Percentiles rank a stretch among this genome's conserved stretches.
phyloP scores from a whole-genome alignment of 306 rosid genomes.

The Lagenaria siceraria region DNA sequence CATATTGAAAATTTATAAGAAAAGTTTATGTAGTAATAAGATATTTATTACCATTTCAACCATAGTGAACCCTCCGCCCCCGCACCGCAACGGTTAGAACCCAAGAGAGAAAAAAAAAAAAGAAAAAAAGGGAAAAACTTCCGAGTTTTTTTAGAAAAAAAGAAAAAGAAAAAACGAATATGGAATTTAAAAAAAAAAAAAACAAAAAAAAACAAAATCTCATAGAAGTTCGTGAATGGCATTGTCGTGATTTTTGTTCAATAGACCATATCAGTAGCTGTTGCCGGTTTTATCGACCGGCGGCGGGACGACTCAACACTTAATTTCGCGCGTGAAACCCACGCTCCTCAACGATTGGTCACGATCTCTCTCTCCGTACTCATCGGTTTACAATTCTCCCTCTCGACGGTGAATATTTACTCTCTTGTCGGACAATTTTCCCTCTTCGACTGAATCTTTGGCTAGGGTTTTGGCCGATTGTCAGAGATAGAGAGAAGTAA shows the following conservation, averaged over 20 bases:
- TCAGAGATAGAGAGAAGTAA: background rate
- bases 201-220: background rate
- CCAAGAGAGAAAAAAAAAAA: no score
- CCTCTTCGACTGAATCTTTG: background rate
- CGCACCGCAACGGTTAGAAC: no score
- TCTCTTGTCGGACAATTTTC: background rate
- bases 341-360: slow-evolving; percentile 3
- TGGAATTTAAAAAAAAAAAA: background rate
- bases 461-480: slow-evolving; percentile 22
- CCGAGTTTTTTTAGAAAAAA: no score
- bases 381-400: background rate
- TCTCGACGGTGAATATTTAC: background rate
- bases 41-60: no score
- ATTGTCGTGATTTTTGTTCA: background rate
- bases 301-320: background rate
- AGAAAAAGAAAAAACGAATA: no score
- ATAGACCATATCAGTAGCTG: background rate
- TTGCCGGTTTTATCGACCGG: background rate
- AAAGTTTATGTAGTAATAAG: no score
- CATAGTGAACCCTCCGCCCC: no score
- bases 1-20: no score
- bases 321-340: slow-evolving; percentile 1
- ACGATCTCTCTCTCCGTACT: background rate
- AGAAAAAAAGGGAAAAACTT: no score
- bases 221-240: background rate